These are phyloP conservation scores for Zymoseptoria tritici DNA, from an alignment of 2,329 filamentous ascomycete species.

Conservation along the genomic window DNA sequence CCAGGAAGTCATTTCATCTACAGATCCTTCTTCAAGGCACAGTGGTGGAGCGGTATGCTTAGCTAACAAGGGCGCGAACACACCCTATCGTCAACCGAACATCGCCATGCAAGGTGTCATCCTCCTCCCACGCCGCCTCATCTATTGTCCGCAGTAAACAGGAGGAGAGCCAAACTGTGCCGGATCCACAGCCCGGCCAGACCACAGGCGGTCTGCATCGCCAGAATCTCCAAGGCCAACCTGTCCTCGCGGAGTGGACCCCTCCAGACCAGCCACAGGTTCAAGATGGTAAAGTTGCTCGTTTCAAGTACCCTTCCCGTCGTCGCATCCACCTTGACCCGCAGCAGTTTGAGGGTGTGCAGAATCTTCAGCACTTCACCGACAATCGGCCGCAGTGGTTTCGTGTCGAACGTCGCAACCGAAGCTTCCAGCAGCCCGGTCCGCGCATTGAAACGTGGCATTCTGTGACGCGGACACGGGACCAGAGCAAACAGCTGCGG, in stretches of 20 bases:
- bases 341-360: constrained; percentile 59
- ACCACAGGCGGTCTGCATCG: constrained; percentile 69
- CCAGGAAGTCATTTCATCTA: background rate
- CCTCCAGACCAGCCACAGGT: constrained; percentile 93
- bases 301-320: constrained; percentile 65
- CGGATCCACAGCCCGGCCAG: constrained; percentile 77
- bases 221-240: constrained; percentile 69
- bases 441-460: constrained; percentile 79
- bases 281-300: constrained; percentile 86
- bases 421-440: constrained; percentile 83
- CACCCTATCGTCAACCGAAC: background rate
- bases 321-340: constrained; percentile 58
- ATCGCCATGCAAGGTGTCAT: constrained; percentile 11
- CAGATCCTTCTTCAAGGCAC: background rate
- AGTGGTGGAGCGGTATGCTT: background rate
- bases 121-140: constrained; percentile 8
- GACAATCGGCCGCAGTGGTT: constrained; percentile 61
- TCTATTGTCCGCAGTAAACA: constrained; percentile 83
- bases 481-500: constrained; percentile 87
- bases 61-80: background rate
- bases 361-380: constrained; percentile 60
- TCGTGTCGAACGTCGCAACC: constrained; percentile 61
- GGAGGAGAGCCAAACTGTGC: constrained; percentile 74
- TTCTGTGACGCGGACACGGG: constrained; percentile 84
- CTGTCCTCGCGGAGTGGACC: constrained; percentile 83